phyloP scores from a whole-genome alignment of 1,284 basidiomycete genomes.

The Pisolithus thermaeus region DNA sequence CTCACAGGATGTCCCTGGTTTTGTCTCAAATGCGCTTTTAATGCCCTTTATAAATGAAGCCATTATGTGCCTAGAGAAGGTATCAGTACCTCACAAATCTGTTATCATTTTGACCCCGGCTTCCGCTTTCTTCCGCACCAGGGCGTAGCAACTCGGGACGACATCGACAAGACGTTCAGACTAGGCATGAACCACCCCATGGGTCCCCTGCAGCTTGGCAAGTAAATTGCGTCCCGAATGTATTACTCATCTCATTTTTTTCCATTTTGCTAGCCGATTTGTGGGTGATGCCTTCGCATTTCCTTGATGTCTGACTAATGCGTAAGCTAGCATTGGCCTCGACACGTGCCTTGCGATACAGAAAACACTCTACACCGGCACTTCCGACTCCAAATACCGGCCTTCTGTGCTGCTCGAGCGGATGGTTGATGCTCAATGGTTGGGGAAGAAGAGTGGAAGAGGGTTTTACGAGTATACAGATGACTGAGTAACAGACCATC shows the following conservation, averaged over 20 bases:
- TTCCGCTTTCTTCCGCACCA: conserved; percentile 22
- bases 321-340: conserved; percentile 71
- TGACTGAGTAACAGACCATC: not conserved
- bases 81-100: conserved; percentile 16
- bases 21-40: conserved; percentile 80
- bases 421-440: conserved; percentile 96
- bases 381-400: conserved; percentile 95
- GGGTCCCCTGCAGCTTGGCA: conserved; percentile 83
- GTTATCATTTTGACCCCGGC: not conserved
- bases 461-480: conserved; percentile 78
- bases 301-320: conserved; percentile 6
- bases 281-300: conserved; percentile 38
- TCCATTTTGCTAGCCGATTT: conserved; percentile 58
- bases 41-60: conserved; percentile 96
- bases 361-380: conserved; percentile 83
- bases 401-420: conserved; percentile 85
- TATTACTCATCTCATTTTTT: not conserved
- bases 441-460: conserved; percentile 87
- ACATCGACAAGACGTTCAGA: conserved; percentile 92
- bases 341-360: conserved; percentile 91
- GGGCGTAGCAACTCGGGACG: conserved; percentile 87
- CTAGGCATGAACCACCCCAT: conserved; percentile 96
- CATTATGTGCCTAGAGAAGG: conserved; percentile 88
- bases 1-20: conserved; percentile 89
- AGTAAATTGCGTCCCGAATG: conserved; percentile 9